Conservation (phyloP, 176 grass and related monocot genomes). For the Oryza rufipogon region DNA sequence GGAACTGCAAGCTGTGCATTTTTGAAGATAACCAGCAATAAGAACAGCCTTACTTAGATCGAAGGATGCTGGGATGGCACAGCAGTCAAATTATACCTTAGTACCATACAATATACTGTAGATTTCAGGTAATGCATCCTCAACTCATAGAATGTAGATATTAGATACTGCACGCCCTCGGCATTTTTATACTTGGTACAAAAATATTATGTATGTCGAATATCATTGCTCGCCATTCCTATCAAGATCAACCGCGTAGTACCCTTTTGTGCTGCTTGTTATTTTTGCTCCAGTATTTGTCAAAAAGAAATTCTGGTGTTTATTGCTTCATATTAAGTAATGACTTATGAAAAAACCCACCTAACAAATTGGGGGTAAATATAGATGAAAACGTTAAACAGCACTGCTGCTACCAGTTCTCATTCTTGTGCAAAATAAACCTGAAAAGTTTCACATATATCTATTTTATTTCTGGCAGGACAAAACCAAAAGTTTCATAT, state of each 20-base stretch:
- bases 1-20: not conserved
- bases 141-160: constrained; percentile 38
- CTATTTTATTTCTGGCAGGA: not conserved
- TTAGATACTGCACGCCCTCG: constrained; percentile 7
- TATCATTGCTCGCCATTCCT: not conserved
- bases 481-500: not conserved
- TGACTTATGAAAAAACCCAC: no score
- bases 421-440: not conserved
- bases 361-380: no score
- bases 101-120: constrained; percentile 16
- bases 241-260: not conserved
- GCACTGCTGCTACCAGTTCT: no score
- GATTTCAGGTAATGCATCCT: not conserved
- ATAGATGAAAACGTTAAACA: no score
- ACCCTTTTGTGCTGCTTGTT: no score
- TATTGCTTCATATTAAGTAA: no score
- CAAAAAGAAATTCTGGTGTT: no score
- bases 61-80: constrained; percentile 9
- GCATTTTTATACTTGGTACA: not conserved
- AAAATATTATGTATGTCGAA: constrained; percentile 15
- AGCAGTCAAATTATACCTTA: not conserved
- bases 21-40: constrained; percentile 7
- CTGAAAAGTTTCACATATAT: not conserved
- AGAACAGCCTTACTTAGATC: not conserved
- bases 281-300: no score